Conservation (phyloP, 371 early-diverging fungal species). For the Mucor circinelloides region DNA sequence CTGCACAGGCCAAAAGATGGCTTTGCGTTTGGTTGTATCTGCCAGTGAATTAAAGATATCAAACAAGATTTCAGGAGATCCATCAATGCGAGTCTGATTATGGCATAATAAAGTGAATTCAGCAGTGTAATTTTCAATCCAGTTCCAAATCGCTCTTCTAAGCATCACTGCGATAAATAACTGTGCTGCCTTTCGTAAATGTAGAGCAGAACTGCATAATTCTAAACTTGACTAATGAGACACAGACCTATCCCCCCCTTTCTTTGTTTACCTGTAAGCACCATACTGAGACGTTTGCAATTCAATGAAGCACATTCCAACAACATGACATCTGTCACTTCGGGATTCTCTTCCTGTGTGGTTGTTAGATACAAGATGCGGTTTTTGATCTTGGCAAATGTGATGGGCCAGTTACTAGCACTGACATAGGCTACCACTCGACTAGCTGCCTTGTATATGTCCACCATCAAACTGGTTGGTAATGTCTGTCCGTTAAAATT, state of each 20-base stretch:
- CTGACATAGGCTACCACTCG: conserved; percentile 73
- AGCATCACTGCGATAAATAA: conserved; percentile 63
- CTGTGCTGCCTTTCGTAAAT: conserved; percentile 67
- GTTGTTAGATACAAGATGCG: conserved; percentile 52
- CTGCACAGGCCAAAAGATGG: conserved; percentile 79
- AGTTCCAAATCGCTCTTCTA: conserved; percentile 81
- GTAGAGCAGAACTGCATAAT: conserved; percentile 45
- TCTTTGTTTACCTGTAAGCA: conserved; percentile 57
- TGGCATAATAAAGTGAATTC: conserved; percentile 70
- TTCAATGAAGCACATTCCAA: conserved; percentile 75
- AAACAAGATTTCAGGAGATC: conserved; percentile 73
- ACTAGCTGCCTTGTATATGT: conserved; percentile 64
- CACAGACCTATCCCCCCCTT: neutral
- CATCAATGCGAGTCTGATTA: conserved; percentile 64
- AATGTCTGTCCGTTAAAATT: conserved; percentile 16
- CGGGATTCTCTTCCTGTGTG: conserved; percentile 60
- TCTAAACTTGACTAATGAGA: conserved; percentile 36
- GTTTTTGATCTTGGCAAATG: conserved; percentile 66
- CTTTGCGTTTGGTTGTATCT: conserved; percentile 62
- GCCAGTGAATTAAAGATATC: conserved; percentile 67
- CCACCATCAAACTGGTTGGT: conserved; percentile 31
- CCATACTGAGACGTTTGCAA: conserved; percentile 60
- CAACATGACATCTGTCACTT: conserved; percentile 60
- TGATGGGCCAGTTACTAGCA: conserved; percentile 78
- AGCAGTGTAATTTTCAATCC: conserved; percentile 77